Evolutionary conservation across 2,329 filamentous ascomycete species (phyloP), one percentile per base, ranked within the genome.

Genomic region (Stachybotrys elegans): DNA sequence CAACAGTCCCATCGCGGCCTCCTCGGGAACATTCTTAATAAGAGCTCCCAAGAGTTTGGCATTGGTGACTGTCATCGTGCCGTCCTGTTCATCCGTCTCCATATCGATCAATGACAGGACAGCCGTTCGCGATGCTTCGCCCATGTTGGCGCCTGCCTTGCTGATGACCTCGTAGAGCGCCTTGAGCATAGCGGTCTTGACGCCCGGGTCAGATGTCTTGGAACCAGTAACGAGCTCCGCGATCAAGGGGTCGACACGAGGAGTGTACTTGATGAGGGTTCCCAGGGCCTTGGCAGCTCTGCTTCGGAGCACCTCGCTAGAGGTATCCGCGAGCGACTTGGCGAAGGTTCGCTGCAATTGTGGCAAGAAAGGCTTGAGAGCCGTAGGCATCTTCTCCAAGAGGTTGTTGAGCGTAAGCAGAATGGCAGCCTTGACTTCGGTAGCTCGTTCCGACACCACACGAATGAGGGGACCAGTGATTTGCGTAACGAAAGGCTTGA

Each of bases 391-490:
- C 77, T 97, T 98, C 67, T 95, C 90, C 29, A 98, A 74, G 22
- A 98, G 72, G 55, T 94, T 95, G 71, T 96, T 97, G 53, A 98
- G 79, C 0, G 93, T 95, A 43, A 94, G 78, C 48, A 98, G 74
- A 62, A 98, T 95, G 34, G 93, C 93, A 48, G 88, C 86, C 70
- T 95, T 97, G 66, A 98, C 90, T 42, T 98, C 94, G 3, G 90
- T 90, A 3, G 93, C 95, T 50, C 92, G 83, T 65, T 98, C 93
- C 5, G 93, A 96, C 16, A 98, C 91, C 19, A 97, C 92, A 78
- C 93, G 88, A 65, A 98, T 98, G 43, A 98, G 79, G 19, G 94
- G 93, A 61, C 93, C 93, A 5, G 94, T 97, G 55, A 98, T 96
- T 60, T 96, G 91, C 22, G 92, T 96, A 48, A 98, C 93, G 58